These are phyloP conservation scores for Wallacemonas rigidus DNA, from an alignment of 208 protist species.

Conservation along the genomic window DNA sequence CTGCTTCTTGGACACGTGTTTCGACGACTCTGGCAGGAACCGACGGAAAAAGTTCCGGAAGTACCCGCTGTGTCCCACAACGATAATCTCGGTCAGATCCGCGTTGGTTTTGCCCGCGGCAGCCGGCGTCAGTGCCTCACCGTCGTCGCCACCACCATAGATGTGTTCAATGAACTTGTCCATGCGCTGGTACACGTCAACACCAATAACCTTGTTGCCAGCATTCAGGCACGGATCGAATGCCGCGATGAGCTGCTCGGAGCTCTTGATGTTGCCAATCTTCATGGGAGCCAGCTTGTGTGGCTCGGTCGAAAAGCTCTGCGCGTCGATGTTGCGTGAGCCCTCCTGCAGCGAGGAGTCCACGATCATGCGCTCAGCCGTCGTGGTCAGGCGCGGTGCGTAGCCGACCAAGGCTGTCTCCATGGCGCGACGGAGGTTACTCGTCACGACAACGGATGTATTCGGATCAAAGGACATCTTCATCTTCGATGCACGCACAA, in stretches of 20 bases:
- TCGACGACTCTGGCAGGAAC: constrained; percentile 74
- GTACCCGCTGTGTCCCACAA: constrained; percentile 91
- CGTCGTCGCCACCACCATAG: constrained; percentile 43
- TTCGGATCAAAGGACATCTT: constrained; percentile 62
- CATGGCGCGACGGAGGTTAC: constrained; percentile 89
- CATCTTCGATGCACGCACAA: constrained; percentile 61
- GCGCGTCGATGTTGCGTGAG: constrained; percentile 91
- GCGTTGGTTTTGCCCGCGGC: constrained; percentile 43
- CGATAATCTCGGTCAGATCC: constrained; percentile 84
- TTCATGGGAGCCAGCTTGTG: constrained; percentile 73
- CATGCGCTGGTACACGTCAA: constrained; percentile 82
- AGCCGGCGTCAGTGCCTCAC: constrained; percentile 28
- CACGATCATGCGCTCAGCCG: constrained; percentile 77
- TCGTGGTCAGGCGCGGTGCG: constrained; percentile 54
- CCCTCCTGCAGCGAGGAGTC: constrained; percentile 90
- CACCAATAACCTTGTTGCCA: constrained; percentile 67
- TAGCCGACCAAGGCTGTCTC: constrained; percentile 79
- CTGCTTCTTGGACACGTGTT: constrained; percentile 69
- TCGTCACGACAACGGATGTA: constrained; percentile 76
- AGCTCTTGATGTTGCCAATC: constrained; percentile 45
- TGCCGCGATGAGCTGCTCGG: constrained; percentile 34
- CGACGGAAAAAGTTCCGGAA: constrained; percentile 89
- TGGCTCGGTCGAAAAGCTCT: constrained; percentile 76
- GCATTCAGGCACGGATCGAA: constrained; percentile 80
- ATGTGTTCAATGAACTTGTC: constrained; percentile 79